phyloP scores from a whole-genome alignment of 129 eudicot genomes.

The Flaveria robusta region DNA sequence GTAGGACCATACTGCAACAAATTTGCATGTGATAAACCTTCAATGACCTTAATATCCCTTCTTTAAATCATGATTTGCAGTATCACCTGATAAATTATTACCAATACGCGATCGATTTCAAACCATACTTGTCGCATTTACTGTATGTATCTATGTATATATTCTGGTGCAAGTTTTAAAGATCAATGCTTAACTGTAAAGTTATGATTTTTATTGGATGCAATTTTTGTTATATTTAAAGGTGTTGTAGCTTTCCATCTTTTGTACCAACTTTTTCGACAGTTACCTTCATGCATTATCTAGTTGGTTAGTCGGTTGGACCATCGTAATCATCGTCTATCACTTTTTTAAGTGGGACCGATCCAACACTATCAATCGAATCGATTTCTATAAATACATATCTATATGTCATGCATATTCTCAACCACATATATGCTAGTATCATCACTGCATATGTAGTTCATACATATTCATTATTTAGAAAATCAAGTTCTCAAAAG shows the following conservation, averaged over 20 bases:
- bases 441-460: not conserved
- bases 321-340: slow-evolving; percentile 34
- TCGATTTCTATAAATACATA: not conserved
- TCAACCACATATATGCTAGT: not conserved
- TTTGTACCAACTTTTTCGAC: slow-evolving; percentile 29
- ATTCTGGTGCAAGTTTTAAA: not conserved
- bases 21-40: slow-evolving; percentile 29
- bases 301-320: slow-evolving; percentile 38
- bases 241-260: slow-evolving; percentile 33
- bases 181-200: slow-evolving; percentile 26
- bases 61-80: not conserved
- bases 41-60: not conserved
- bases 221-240: slow-evolving; percentile 2
- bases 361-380: not conserved
- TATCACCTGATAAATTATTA: not conserved
- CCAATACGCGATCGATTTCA: not conserved
- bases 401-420: not conserved
- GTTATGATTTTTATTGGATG: slow-evolving; percentile 17
- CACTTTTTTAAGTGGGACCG: slow-evolving; percentile 32
- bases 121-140: too few relatives aligned
- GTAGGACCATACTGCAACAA: slow-evolving; percentile 25
- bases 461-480: not conserved
- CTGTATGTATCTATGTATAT: not conserved
- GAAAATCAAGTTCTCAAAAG: not conserved
- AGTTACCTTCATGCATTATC: slow-evolving; percentile 38